Evolutionary conservation across 2,329 filamentous ascomycete species (phyloP).

Genomic region (Beauveria bassiana): DNA sequence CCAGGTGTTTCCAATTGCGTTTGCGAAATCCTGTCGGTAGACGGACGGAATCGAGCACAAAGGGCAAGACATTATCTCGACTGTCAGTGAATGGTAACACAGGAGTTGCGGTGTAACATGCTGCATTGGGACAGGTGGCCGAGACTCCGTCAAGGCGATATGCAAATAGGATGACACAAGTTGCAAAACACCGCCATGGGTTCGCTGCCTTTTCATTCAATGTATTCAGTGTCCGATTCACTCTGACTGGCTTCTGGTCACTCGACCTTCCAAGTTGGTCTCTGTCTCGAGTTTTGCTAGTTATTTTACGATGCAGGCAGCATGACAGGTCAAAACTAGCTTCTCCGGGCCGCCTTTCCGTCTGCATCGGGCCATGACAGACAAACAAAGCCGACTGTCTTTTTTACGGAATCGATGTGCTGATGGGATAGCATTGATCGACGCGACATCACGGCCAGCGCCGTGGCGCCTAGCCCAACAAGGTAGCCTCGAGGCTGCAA

Average conservation of each 20-base stretch:
- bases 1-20: not conserved
- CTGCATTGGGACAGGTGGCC: not conserved
- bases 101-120: slow-evolving; percentile 3
- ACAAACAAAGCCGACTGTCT: not conserved
- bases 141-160: not conserved
- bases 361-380: not conserved
- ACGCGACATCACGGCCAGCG: not conserved
- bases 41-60: not conserved
- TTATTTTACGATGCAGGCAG: no score
- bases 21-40: no score
- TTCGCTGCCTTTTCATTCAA: no score
- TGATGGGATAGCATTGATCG: not conserved
- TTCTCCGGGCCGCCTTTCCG: no score
- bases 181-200: not conserved
- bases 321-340: no score
- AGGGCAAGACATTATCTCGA: not conserved
- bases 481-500: not conserved
- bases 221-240: no score
- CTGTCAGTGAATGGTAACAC: not conserved
- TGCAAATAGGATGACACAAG: not conserved
- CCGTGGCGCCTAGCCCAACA: not conserved
- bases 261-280: no score
- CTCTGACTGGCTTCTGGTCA: no score
- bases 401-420: not conserved
- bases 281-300: no score